Percentiles rank a stretch among this genome's conserved stretches.
phyloP scores from a whole-genome alignment of 352 stramenopile genomes.

The Phytophthora hibernalis region DNA sequence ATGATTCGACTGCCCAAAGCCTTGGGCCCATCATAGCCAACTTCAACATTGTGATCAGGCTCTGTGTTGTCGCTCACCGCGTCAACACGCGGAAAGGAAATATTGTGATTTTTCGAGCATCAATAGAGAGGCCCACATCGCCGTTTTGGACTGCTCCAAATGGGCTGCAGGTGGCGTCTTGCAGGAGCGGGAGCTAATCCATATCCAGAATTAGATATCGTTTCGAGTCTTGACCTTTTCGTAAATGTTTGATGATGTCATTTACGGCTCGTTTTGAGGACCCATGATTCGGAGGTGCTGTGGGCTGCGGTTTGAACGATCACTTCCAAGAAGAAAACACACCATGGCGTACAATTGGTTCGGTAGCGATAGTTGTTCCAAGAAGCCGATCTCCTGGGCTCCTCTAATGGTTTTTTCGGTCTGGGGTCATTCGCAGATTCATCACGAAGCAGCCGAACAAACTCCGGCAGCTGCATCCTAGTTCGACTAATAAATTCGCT shows the following conservation, averaged over 20 bases:
- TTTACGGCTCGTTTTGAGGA: constrained; percentile 17
- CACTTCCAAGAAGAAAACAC: constrained; percentile 2
- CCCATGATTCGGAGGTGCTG: constrained; percentile 8
- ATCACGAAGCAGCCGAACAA: constrained; percentile 7
- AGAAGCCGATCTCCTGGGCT: no score
- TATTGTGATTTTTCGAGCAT: constrained; percentile 24
- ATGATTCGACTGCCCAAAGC: constrained; percentile 1
- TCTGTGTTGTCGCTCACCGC: constrained; percentile 20
- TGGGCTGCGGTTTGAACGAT: not conserved
- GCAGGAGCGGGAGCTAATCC: not conserved
- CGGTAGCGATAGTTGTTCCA: constrained; percentile 10
- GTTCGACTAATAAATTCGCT: constrained; percentile 8
- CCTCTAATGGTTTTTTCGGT: not conserved
- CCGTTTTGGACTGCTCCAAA: constrained; percentile 26
- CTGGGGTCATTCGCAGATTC: constrained; percentile 3
- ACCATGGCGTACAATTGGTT: constrained; percentile 3
- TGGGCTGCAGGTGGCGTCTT: constrained; percentile 19
- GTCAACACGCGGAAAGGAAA: constrained; percentile 7
- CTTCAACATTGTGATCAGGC: not conserved
- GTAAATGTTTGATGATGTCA: constrained; percentile 20
- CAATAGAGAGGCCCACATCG: not conserved
- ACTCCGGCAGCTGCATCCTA: constrained; percentile 9
- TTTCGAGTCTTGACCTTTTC: constrained; percentile 12
- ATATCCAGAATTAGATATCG: constrained; percentile 24
- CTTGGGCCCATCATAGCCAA: constrained; percentile 6